A percentile compares a stretch with the other conserved stretches of the same genome.
phyloP scores from a whole-genome alignment of 768 basidiomycete genomes.

The Collybiopsis luxurians region DNA sequence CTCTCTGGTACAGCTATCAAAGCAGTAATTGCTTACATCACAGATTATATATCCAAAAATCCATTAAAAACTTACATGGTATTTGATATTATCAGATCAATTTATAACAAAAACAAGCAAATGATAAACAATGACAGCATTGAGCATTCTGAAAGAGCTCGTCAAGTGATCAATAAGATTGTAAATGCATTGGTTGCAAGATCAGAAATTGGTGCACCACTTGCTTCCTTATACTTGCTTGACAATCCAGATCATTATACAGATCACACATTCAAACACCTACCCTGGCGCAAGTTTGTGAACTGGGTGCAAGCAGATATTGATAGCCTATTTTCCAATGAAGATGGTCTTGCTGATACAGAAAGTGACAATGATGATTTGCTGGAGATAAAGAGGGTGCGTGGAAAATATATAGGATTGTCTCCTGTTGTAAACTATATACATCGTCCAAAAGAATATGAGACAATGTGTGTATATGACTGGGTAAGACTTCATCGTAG shows the following conservation, averaged over 20 bases:
- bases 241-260: slow-evolving; percentile 19
- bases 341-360: background rate
- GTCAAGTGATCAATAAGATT: slow-evolving; percentile 19
- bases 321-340: background rate
- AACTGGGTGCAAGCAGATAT: background rate
- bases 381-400: background rate
- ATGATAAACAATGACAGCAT: background rate
- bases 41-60: slow-evolving; percentile 15
- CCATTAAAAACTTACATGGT: slow-evolving; percentile 9
- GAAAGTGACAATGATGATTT: background rate
- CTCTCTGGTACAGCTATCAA: too few relatives aligned
- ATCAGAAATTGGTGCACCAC: slow-evolving; percentile 16
- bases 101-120: background rate
- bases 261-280: slow-evolving; percentile 12
- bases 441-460: slow-evolving; percentile 6
- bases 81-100: background rate
- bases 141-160: background rate
- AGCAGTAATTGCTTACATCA: slow-evolving; percentile 13
- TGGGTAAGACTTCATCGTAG: slow-evolving; percentile 6
- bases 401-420: background rate
- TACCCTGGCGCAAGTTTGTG: slow-evolving; percentile 19
- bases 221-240: slow-evolving; percentile 8
- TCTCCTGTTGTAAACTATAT: slow-evolving; percentile 14
- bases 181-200: slow-evolving; percentile 16
- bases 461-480: slow-evolving; percentile 13